Evolutionary conservation across 2,329 filamentous ascomycete genomes (phyloP).

Genomic region (Trichoderma koningii): DNA sequence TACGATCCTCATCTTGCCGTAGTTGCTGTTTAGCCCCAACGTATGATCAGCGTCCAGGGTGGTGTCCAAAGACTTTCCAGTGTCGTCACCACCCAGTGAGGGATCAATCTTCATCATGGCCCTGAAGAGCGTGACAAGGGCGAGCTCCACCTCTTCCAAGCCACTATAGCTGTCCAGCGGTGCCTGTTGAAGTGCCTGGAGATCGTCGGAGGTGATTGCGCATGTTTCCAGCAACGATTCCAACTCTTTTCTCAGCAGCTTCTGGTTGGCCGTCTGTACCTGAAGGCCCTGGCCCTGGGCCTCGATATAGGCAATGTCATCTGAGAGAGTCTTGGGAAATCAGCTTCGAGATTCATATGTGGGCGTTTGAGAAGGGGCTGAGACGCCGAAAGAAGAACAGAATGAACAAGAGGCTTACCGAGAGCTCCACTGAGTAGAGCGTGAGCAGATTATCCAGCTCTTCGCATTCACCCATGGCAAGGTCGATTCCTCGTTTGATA

Average conservation of each 20-base stretch:
- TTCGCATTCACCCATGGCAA: slow-evolving; percentile 91
- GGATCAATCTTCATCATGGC: slow-evolving; percentile 94
- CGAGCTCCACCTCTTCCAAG: slow-evolving; percentile 74
- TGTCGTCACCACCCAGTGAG: slow-evolving; percentile 60
- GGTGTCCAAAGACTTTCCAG: slow-evolving; percentile 51
- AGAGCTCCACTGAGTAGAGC: slow-evolving; percentile 90
- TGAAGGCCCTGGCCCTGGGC: slow-evolving; percentile 95
- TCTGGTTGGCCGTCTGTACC: slow-evolving; percentile 96
- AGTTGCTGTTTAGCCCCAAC: slow-evolving; percentile 67
- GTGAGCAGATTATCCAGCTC: slow-evolving; percentile 93
- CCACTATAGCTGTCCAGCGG: slow-evolving; percentile 72
- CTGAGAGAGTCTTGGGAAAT: slow-evolving; percentile 72
- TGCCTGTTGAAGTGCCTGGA: slow-evolving; percentile 72
- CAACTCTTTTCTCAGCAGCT: slow-evolving; percentile 85
- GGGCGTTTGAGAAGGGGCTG: too few relatives aligned
- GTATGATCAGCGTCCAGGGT: slow-evolving; percentile 48
- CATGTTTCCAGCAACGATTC: slow-evolving; percentile 88
- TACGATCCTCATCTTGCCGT: slow-evolving; percentile 88
- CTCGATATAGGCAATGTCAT: slow-evolving; percentile 96
- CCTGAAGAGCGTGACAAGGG: slow-evolving; percentile 81
- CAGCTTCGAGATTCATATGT: background rate
- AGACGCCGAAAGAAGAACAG: slow-evolving; percentile 23
- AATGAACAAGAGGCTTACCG: slow-evolving; percentile 56
- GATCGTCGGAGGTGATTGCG: slow-evolving; percentile 74
- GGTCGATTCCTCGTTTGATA: slow-evolving; percentile 82